Evolutionary conservation across 23 red algal genomes (phyloP), one percentile per base, ranked within the genome.

Genomic region (Cyanidiococcus yangmingshanensis): DNA sequence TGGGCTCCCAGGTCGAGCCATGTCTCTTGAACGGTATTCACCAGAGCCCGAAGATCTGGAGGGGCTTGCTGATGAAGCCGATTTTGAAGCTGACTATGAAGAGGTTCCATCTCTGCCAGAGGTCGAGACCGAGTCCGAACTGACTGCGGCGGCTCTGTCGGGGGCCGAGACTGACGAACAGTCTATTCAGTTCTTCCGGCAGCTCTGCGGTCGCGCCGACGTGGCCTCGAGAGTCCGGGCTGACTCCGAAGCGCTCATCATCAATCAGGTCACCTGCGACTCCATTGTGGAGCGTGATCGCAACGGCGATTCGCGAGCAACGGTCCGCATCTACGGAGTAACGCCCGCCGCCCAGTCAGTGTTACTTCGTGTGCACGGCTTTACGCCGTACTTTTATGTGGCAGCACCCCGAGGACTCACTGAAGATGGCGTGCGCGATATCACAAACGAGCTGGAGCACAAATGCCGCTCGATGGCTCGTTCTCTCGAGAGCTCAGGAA

Each of bases 301-400:
- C n/a, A 29, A 7, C 7, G 63, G 12, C 7, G n/a, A 71, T 7
- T 7, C 21, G 63, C 32, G 34, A 12, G 83, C 87, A 39, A 77
- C 85, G 40, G 39, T 96, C 31, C 83, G 84, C 35, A 38, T 96
- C 25, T 96, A 87, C 68, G 92, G 94, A 3, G 68, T 98, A 2
- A 98, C 88, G 3, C 67, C 77, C 31, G 39, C 41, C 32, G 94
- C 87, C 37, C 57, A 84, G 35, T 82, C 80, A 25, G 85, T 91
- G 2, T 74, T 91, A 29, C 38, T 58, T 16, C 74, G 82, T 34
- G 88, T 91, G 0, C 83, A 91, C 71, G 59, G 78, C 77, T 90
- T 91, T 58, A 74, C 77, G 76, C 94, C 86, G 40, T 98, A 89
- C 80, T 89, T 98, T 33, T 91, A 87, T 39, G 83, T 85, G 1